Percentiles rank a stretch among this genome's conserved stretches.
phyloP scores from a whole-genome alignment of 768 basidiomycete species.

The Artomyces pyxidatus region DNA sequence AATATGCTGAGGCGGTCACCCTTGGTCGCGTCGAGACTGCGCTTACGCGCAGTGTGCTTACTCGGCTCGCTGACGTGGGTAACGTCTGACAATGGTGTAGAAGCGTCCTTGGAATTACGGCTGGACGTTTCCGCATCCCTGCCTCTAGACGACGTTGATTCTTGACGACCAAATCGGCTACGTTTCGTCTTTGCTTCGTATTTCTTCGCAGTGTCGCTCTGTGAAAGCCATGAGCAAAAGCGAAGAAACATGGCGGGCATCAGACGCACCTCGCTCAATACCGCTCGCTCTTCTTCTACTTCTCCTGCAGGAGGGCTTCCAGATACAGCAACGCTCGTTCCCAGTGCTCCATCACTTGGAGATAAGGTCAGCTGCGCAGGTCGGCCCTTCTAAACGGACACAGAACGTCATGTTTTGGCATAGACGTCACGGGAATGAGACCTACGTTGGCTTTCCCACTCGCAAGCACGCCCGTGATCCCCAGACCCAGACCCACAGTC shows the following conservation, averaged over 20 bases:
- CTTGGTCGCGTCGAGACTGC: slow-evolving; percentile 39
- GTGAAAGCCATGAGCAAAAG: slow-evolving; percentile 2
- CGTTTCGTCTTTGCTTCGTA: slow-evolving; percentile 32
- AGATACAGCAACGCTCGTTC: slow-evolving; percentile 29
- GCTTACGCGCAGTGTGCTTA: slow-evolving; percentile 37
- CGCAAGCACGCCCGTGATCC: slow-evolving; percentile 15
- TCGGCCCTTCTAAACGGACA: slow-evolving; percentile 30
- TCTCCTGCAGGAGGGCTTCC: slow-evolving; percentile 24
- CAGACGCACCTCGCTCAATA: slow-evolving; percentile 59
- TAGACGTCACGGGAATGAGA: neutral
- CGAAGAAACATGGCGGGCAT: slow-evolving; percentile 1
- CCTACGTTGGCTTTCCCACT: neutral
- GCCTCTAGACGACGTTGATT: slow-evolving; percentile 28
- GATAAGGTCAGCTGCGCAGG: slow-evolving; percentile 48
- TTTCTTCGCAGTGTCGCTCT: slow-evolving; percentile 44
- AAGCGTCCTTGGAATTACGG: slow-evolving; percentile 20
- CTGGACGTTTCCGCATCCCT: slow-evolving; percentile 21
- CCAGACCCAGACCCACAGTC: slow-evolving; percentile 25
- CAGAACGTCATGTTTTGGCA: neutral
- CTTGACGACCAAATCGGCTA: slow-evolving; percentile 56
- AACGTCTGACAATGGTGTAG: slow-evolving; percentile 17
- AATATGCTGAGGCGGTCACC: slow-evolving; percentile 79
- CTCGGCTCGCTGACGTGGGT: neutral
- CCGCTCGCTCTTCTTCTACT: slow-evolving; percentile 45
- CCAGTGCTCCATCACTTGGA: slow-evolving; percentile 54